Base-by-base conservation (phyloP, 768 basidiomycete genomes). In the Rhodosporidiobolus sp. region DNA sequence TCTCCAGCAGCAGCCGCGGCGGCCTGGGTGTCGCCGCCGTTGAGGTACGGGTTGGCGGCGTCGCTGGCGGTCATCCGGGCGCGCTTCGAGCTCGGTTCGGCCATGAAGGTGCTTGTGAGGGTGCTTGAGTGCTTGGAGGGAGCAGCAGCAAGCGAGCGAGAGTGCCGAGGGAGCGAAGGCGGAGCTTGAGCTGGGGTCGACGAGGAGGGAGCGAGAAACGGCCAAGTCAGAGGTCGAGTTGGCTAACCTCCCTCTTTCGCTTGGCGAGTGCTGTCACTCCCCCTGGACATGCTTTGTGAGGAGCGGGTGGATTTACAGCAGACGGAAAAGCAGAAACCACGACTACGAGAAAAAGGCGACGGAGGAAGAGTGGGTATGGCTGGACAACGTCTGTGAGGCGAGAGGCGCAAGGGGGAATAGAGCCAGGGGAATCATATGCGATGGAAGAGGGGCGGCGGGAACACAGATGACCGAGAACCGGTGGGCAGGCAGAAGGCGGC, bases 41-140 rank as follows among this genome's bases (percentile, higher is more conserved):
- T 63, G 22, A 87, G 83, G 77, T 87, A 88, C 30, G 86, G 86
- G 73, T 88, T 88, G 48, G 70, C 71, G 70, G 58, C 67, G 20
- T 34, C 65, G 19, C 53, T 38, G 17, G 56, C 63, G 46, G 67
- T 65, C 38, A 61, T 67, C 49, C 70, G 70, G 10, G 70, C 65
- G 30, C 70, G 70, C 50, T 72, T 72, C 50, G 70, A 59, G 10
- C 17, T 30, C 22, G 70, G 70, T 34, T 72, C 70, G 43, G n/a
- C 30, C 69, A 70, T 70, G 30, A 14, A 54, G 35, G 19, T 30
- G 22, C n/a, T 20, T 3, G 49, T 28, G 26, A 30, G 48, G 35
- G 32, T 30, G 20, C 9, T 38, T 57, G 56, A 10, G 34, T 20
- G 16, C 54, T 14, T 6, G 34, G 30, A 6, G 16, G 46, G 32